Conservation (phyloP, 1,139 yeast genomes). For the Candida frijolesensis region DNA sequence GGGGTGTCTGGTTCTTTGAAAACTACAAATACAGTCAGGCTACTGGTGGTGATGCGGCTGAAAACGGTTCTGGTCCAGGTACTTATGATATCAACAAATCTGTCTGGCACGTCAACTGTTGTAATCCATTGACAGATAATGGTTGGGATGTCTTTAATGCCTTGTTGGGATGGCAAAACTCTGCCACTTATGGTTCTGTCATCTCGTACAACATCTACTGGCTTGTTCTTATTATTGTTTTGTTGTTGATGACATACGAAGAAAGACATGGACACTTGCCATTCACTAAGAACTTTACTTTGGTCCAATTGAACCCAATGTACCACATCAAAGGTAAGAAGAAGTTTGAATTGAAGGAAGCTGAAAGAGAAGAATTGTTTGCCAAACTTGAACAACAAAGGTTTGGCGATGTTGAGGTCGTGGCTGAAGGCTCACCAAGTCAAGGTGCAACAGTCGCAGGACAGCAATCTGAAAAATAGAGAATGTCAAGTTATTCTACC, state of each 20-base stretch:
- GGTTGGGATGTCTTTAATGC: conserved; percentile 92
- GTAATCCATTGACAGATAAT: conserved; percentile 84
- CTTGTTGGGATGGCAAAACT: conserved; percentile 36
- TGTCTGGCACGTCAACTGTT: conserved; percentile 95
- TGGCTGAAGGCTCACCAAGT: conserved; percentile 6
- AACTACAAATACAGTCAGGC: conserved; percentile 57
- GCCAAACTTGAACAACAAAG: conserved; percentile 21
- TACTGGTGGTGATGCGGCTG: conserved; percentile 90
- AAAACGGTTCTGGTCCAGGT: conserved; percentile 90
- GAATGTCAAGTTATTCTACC: background rate
- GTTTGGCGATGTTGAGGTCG: conserved; percentile 10
- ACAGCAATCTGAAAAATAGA: background rate
- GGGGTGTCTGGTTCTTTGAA: conserved; percentile 89
- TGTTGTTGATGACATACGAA: conserved; percentile 67
- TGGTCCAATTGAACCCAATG: conserved; percentile 68
- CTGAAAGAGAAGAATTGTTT: conserved; percentile 58
- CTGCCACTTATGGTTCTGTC: conserved; percentile 86
- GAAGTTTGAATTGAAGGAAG: conserved; percentile 56
- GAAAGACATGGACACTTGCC: conserved; percentile 56
- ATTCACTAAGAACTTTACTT: conserved; percentile 48
- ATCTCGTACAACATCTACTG: conserved; percentile 84
- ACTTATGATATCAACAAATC: conserved; percentile 74
- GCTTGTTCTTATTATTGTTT: conserved; percentile 57
- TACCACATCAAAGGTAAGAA: conserved; percentile 70
- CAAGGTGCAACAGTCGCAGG: conserved; percentile 5